Percentiles rank a stretch among this genome's conserved stretches.
phyloP scores from a whole-genome alignment of 495 filamentous ascomycete genomes.

The Penicillium parvum region DNA sequence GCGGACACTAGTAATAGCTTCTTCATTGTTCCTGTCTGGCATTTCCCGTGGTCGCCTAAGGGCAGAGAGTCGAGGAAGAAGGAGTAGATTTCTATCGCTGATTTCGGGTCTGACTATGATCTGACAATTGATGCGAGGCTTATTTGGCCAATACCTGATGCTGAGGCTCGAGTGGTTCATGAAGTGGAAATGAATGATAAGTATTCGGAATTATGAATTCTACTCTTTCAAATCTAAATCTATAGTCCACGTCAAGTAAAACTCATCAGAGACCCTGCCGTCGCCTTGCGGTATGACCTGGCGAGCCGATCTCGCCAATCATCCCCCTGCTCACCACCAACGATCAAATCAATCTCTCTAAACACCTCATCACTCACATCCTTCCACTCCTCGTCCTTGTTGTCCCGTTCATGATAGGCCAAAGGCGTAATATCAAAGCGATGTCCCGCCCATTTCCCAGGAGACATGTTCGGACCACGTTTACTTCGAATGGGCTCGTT shows the following conservation, averaged over 20 bases:
- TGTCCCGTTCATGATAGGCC: neutral
- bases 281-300: slow-evolving; percentile 1
- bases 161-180: too few species aligned
- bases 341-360: slow-evolving; percentile 12
- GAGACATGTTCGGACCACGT: slow-evolving; percentile 1
- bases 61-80: neutral
- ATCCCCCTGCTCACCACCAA: slow-evolving; percentile 7
- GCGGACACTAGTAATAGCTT: slow-evolving; percentile 76
- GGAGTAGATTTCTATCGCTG: neutral
- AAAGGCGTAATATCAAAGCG: slow-evolving; percentile 15
- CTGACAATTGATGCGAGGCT: too few species aligned
- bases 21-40: slow-evolving; percentile 81
- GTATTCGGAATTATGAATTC: too few species aligned
- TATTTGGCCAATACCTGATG: too few species aligned
- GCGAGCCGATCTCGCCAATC: slow-evolving; percentile 15
- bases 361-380: slow-evolving; percentile 18
- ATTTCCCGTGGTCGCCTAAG: slow-evolving; percentile 78
- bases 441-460: slow-evolving; percentile 18
- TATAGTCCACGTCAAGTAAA: neutral
- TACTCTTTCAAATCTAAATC: too few species aligned
- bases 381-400: neutral
- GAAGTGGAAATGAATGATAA: too few species aligned
- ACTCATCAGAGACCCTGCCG: neutral
- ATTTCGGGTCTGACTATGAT: too few species aligned
- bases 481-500: neutral